These are phyloP conservation scores for Venturia nashicola DNA, from an alignment of 2,329 filamentous ascomycete species.

Conservation along the genomic window DNA sequence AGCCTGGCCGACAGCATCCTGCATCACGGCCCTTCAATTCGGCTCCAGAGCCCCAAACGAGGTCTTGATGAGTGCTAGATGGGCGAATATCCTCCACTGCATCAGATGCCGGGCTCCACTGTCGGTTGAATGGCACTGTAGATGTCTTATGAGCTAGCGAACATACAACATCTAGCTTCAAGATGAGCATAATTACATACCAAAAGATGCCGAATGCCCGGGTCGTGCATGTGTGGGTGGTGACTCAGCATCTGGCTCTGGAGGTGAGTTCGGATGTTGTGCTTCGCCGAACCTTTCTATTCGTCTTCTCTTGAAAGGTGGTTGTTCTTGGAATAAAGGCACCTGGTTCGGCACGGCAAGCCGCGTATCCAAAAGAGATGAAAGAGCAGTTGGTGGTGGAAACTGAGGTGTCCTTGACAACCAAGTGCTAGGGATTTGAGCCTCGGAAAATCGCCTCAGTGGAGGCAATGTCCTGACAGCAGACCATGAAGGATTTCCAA, in stretches of 20 bases:
- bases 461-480: background rate
- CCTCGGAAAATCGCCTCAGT: background rate
- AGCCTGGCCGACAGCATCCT: constrained; percentile 6
- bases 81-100: background rate
- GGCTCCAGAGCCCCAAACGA: background rate
- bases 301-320: background rate
- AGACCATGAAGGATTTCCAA: background rate
- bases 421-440: background rate
- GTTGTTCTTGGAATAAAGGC: background rate
- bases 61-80: background rate
- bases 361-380: background rate
- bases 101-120: background rate
- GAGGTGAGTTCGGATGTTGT: background rate
- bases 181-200: background rate
- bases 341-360: background rate
- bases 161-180: background rate
- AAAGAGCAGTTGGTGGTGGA: background rate
- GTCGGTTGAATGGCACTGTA: background rate
- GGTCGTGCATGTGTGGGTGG: background rate
- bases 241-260: background rate
- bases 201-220: background rate
- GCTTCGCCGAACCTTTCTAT: background rate
- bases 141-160: background rate
- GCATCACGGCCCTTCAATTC: background rate
- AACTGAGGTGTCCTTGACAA: background rate